Evolutionary conservation across 2,329 filamentous ascomycete species (phyloP).

Genomic region (Arthrobotrys sinensis): DNA sequence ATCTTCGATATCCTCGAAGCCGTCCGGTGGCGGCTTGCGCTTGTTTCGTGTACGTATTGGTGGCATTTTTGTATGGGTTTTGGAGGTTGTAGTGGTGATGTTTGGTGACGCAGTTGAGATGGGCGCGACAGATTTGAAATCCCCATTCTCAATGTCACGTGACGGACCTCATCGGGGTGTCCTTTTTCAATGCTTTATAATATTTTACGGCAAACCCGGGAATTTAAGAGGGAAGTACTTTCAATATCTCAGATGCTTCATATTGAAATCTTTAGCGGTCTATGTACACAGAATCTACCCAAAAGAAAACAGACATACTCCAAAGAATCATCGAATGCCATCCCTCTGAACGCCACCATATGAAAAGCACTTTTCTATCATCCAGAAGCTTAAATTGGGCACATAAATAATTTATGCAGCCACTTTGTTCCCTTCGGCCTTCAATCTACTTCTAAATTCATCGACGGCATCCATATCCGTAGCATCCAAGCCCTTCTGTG

Average conservation of each 20-base stretch:
- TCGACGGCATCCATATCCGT: constrained; percentile 90
- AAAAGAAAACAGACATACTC: constrained; percentile 21
- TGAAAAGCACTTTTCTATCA: constrained; percentile 25
- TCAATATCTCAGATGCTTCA: neutral
- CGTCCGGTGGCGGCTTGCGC: constrained; percentile 85
- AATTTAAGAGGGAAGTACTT: too few species aligned
- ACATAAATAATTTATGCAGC: constrained; percentile 17
- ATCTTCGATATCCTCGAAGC: constrained; percentile 89
- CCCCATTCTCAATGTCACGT: constrained; percentile 48
- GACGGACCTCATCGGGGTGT: neutral
- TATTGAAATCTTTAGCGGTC: neutral
- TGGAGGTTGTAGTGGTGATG: constrained; percentile 23
- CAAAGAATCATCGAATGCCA: constrained; percentile 19
- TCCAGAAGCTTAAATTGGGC: neutral
- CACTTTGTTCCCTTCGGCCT: constrained; percentile 68
- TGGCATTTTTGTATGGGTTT: constrained; percentile 74
- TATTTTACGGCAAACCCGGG: too few species aligned
- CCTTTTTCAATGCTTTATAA: too few species aligned
- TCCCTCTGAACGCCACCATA: constrained; percentile 28
- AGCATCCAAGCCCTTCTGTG: constrained; percentile 79
- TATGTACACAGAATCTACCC: constrained; percentile 2
- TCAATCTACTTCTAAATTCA: constrained; percentile 78
- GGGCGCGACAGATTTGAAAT: constrained; percentile 61
- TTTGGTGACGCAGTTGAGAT: constrained; percentile 44
- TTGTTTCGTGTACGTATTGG: constrained; percentile 82